Base-by-base conservation (phyloP, 306 rosid genomes). In the Pterocarpus macrocarpus region DNA sequence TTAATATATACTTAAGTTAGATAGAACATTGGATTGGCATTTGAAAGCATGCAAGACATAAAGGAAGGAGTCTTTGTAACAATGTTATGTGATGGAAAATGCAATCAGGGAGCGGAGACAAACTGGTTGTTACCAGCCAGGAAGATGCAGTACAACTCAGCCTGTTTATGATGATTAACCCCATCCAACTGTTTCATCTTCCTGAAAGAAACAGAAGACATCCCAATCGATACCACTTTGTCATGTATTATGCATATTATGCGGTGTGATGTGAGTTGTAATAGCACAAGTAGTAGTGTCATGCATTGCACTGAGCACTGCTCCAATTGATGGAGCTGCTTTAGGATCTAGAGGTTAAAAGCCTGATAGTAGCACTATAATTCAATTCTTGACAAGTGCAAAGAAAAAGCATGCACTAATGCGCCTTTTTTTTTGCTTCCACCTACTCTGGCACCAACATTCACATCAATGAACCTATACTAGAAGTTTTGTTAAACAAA, bases 21-120 rank as follows among this genome's bases (percentile, higher is more conserved):
- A 22, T 22, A 22, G 28, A 22, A 22, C 28, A 22, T 22, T 22
- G 28, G 28, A 22, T 22, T 22, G 28, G 28, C 28, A 22, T 22
- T 22, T 22, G 28, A 22, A 22, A 22, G 28, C 28, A 22, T 22
- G 28, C 28, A 22, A 22, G 28, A 22, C 28, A 22, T 22, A 22
- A 22, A 22, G 28, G 28, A 22, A 22, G 28, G 28, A 22, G 28
- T 22, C 28, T 22, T 22, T 1, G 28, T 22, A 22, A 22, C 28
- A 22, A 22, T 22, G 28, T 22, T 22, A 22, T 22, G 28, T 81
- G 64, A 65, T 81, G 88, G 62, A 22, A 34, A 30, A 43, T 71
- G 63, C 63, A 57, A 62, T 57, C 82, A 92, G 97, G 81, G 94
- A 90, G 75, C 90, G 97, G 97, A 92, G 97, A 78, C 84, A 82